Evolutionary conservation across 495 filamentous ascomycete genomes (phyloP), one percentile per base, ranked within the genome.

Genomic region (Margaritispora aquatica): DNA sequence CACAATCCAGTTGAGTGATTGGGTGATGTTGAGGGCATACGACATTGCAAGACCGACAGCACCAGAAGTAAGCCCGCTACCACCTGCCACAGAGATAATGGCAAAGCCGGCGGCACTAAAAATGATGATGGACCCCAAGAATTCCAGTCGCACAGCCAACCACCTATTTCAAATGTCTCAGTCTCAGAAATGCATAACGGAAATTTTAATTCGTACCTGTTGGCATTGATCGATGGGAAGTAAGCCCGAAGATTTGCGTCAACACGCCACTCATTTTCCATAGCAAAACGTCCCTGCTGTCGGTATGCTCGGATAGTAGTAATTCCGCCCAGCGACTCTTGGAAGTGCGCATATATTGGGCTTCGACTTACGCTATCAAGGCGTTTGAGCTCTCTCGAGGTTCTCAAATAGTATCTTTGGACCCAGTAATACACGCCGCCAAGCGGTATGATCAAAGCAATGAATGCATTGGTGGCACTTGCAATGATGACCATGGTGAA

Each of bases 1-100:
- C 48, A 99, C 95, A 66, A 99, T 97, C 94, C 94, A 99, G 76
- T 99, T 99, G 61, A 99, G 78, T n/a, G 92, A 95, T 68, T 90
- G 88, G 20, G 95, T 99, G 68, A 97, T 97, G 75, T 96, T 90
- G 61, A 99, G 79, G 50, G 92, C 94, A 71, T 97, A 96, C 38
- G 92, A 95, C 92, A 99, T 94, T 58, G 90, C 83, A 70, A 99
- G 77, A 76, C 95, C 95, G 52, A 97, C 95, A 77, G 85, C 77
- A 52, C 95, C 95, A 17, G 85, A 75, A 9, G 84, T 86, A 51
- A 96, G 69, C 1, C 70, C 69, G 68, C 77, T 87, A 47, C 88
- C 85, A 60, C 74, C 84, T 29, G 89, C 74, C 54, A 97, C 91
- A 7, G 91, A 88, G 60, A 90, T 74, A 67, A 96, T 86, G 27